Percentiles rank a stretch among this genome's conserved stretches.
phyloP scores from a whole-genome alignment of 108 stramenopile genomes.

The Conticribra guillardii region DNA sequence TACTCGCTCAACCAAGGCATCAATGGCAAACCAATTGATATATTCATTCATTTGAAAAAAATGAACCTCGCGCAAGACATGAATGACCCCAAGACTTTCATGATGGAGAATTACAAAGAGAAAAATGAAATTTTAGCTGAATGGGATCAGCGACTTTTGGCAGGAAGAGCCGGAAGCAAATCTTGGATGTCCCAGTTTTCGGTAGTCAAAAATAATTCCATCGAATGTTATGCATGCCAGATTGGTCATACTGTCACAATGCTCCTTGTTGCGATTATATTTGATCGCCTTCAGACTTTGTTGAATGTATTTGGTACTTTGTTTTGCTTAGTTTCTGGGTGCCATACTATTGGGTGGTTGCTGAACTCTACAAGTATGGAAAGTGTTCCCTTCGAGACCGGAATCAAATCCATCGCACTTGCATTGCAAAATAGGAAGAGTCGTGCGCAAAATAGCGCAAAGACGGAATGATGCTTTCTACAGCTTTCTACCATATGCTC shows the following conservation, averaged over 20 bases:
- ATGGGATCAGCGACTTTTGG: constrained; percentile 39
- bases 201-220: constrained; percentile 5
- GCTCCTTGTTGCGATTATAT: constrained; percentile 9
- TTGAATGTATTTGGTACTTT: constrained; percentile 6
- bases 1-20: constrained; percentile 50
- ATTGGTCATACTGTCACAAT: constrained; percentile 29
- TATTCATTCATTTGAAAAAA: constrained; percentile 48
- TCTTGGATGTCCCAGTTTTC: constrained; percentile 33
- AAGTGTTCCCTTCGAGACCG: constrained; percentile 56
- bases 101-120: constrained; percentile 54
- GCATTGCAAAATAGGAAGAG: constrained; percentile 1
- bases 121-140: constrained; percentile 44
- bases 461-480: no score
- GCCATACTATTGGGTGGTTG: constrained; percentile 53
- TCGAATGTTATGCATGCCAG: constrained; percentile 30
- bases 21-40: constrained; percentile 41
- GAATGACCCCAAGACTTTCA: constrained; percentile 41
- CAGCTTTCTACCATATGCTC: no score
- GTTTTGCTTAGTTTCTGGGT: constrained; percentile 33
- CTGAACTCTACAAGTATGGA: constrained; percentile 49
- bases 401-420: constrained; percentile 43
- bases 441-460: no score
- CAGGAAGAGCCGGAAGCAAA: constrained; percentile 23
- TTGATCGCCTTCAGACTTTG: constrained; percentile 8
- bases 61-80: constrained; percentile 27